These are phyloP conservation scores for Nemania diffusa DNA, from an alignment of 2,329 filamentous ascomycete species.

Conservation along the genomic window DNA sequence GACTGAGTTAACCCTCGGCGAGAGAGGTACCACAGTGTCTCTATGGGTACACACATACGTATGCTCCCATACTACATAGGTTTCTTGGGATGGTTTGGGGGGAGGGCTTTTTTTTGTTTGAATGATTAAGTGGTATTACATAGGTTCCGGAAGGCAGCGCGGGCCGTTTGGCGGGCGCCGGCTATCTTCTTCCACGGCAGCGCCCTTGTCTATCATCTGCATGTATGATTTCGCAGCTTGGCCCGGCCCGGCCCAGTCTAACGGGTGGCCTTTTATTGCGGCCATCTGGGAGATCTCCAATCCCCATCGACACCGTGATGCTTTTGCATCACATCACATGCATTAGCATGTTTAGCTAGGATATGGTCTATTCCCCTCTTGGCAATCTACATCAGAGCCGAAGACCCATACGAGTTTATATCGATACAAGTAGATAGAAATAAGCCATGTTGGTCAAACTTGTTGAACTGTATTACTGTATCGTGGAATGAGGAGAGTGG, in stretches of 20 bases:
- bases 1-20: not conserved
- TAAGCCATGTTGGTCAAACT: slow-evolving; percentile 17
- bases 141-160: not conserved
- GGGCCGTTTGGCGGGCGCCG: slow-evolving; percentile 16
- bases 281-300: slow-evolving; percentile 36
- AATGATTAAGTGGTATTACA: not conserved
- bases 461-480: slow-evolving; percentile 26
- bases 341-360: slow-evolving; percentile 15
- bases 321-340: slow-evolving; percentile 29
- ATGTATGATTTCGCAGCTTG: slow-evolving; percentile 25
- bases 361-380: not conserved
- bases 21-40: too few species aligned
- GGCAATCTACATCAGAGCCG: not conserved
- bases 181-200: slow-evolving; percentile 5
- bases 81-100: too few species aligned
- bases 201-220: slow-evolving; percentile 23
- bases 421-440: not conserved
- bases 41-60: too few species aligned
- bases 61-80: too few species aligned
- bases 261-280: slow-evolving; percentile 43
- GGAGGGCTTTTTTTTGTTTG: too few species aligned
- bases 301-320: not conserved
- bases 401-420: not conserved
- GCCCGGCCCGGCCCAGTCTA: slow-evolving; percentile 20
- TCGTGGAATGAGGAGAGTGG: slow-evolving; percentile 46